A percentile compares a stretch with the other conserved stretches of the same genome.
Evolutionary conservation across 2,329 filamentous ascomycete species (phyloP).

Genomic region (Neodidymelliopsis sp.): DNA sequence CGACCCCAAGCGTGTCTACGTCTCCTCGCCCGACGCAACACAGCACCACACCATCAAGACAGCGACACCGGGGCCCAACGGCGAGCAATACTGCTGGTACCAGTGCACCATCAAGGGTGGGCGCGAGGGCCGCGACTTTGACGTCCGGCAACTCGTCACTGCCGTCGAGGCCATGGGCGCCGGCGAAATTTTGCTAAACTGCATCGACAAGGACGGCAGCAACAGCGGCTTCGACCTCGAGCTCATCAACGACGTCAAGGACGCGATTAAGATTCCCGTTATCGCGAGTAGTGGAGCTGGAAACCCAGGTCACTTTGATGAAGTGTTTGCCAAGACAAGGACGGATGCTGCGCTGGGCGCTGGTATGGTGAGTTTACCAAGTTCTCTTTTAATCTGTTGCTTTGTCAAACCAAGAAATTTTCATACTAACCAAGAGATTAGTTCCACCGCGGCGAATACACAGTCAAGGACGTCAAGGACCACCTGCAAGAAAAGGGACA

Average conservation of each 20-base stretch:
- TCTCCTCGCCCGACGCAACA: conserved; percentile 71
- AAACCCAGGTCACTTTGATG: conserved; percentile 83
- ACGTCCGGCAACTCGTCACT: conserved; percentile 84
- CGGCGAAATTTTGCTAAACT: conserved; percentile 94
- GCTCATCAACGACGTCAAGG: conserved; percentile 87
- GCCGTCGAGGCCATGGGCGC: conserved; percentile 96
- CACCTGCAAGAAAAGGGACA: conserved; percentile 75
- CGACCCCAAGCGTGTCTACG: conserved; percentile 91
- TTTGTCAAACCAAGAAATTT: conserved; percentile 25
- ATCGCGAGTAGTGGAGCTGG: conserved; percentile 95
- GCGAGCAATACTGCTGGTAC: conserved; percentile 91
- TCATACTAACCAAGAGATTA: conserved; percentile 41
- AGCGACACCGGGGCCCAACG: conserved; percentile 71
- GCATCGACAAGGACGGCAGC: conserved; percentile 95
- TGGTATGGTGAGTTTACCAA: conserved; percentile 75
- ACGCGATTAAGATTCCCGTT: conserved; percentile 86
- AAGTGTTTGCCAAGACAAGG: conserved; percentile 85
- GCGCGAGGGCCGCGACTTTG: conserved; percentile 90
- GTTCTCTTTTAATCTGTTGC: background rate
- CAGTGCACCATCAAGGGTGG: conserved; percentile 97
- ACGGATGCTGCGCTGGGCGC: conserved; percentile 94
- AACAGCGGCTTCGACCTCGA: conserved; percentile 96
- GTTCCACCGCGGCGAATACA: conserved; percentile 96
- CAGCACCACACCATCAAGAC: conserved; percentile 80
- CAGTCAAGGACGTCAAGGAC: conserved; percentile 92